Conservation (phyloP, 2,329 filamentous ascomycete genomes). For the Fusarium sacchari region DNA sequence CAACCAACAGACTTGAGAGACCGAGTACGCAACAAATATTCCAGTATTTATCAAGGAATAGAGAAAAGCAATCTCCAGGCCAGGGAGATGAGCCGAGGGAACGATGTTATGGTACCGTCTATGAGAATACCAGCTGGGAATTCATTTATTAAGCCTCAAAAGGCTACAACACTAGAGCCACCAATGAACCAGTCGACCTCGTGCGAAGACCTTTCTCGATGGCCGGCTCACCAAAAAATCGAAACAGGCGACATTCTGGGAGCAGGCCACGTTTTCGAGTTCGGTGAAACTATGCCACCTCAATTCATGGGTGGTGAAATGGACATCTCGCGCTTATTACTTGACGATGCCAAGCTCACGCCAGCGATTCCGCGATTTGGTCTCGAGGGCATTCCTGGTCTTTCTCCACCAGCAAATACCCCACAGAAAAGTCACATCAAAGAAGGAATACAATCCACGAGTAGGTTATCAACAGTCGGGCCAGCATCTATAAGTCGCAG, state of each 20-base stretch:
- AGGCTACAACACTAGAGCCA: slow-evolving; percentile 52
- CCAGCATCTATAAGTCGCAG: slow-evolving; percentile 2
- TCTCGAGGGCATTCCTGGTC: slow-evolving; percentile 38
- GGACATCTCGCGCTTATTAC: slow-evolving; percentile 68
- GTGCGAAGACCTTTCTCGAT: slow-evolving; percentile 59
- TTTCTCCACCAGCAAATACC: slow-evolving; percentile 37
- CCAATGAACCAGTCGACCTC: slow-evolving; percentile 54
- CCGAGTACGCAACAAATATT: slow-evolving; percentile 71
- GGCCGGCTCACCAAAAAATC: slow-evolving; percentile 50
- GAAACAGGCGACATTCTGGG: slow-evolving; percentile 45
- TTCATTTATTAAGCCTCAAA: slow-evolving; percentile 55
- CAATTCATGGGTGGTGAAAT: slow-evolving; percentile 64
- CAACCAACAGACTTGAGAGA: slow-evolving; percentile 73
- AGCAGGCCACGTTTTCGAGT: slow-evolving; percentile 52
- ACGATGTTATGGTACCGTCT: slow-evolving; percentile 61
- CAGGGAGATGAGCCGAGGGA: slow-evolving; percentile 54
- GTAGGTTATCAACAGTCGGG: slow-evolving; percentile 6
- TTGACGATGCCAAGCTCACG: slow-evolving; percentile 60
- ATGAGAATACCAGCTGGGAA: slow-evolving; percentile 61
- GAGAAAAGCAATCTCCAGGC: slow-evolving; percentile 64
- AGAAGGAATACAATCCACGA: slow-evolving; percentile 28
- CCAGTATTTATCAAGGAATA: slow-evolving; percentile 65
- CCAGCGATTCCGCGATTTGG: slow-evolving; percentile 42
- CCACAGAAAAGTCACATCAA: slow-evolving; percentile 21
- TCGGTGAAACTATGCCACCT: slow-evolving; percentile 53